Percentiles rank a stretch among this genome's conserved stretches.
Conservation (phyloP, 1,139 yeast genomes). For the Saccharomyces hybrid region DNA sequence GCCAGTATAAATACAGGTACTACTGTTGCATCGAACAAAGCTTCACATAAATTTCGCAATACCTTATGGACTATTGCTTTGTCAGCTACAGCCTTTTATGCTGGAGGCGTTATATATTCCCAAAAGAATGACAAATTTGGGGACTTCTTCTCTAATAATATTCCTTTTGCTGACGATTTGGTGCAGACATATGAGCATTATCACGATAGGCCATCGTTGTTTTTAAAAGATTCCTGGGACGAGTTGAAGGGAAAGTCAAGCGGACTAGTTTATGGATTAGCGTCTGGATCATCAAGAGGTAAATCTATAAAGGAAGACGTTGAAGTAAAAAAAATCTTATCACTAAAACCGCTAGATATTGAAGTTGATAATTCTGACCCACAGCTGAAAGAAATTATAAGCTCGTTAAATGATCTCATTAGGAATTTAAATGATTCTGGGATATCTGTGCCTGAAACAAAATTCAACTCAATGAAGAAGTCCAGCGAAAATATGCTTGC, state of each 20-base stretch:
- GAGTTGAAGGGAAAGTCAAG: constrained; percentile 66
- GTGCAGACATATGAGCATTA: constrained; percentile 43
- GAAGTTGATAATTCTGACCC: constrained; percentile 25
- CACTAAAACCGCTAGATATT: constrained; percentile 29
- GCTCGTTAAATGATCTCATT: constrained; percentile 33
- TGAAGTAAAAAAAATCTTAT: constrained; percentile 9
- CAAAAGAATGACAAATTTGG: constrained; percentile 39
- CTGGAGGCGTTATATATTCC: constrained; percentile 40
- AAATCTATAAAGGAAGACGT: neutral
- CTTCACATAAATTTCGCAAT: constrained; percentile 30
- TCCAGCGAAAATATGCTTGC: neutral
- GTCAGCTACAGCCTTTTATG: constrained; percentile 36
- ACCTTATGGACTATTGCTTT: constrained; percentile 27
- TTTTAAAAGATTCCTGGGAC: constrained; percentile 19
- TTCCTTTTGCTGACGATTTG: constrained; percentile 52
- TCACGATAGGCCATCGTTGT: constrained; percentile 25
- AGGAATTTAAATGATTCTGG: constrained; percentile 30
- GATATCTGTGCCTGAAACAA: constrained; percentile 5
- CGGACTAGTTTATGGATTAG: constrained; percentile 66
- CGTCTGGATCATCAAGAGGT: constrained; percentile 27
- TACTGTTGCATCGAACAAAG: constrained; percentile 10
- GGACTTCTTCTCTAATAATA: constrained; percentile 47
- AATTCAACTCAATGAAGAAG: neutral
- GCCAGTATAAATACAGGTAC: constrained; percentile 8
- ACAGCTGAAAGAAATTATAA: constrained; percentile 29